A percentile compares a stretch with the other conserved stretches of the same genome.
phyloP scores from a whole-genome alignment of 202 grass and related monocot genomes.

The Panicum virgatum region DNA sequence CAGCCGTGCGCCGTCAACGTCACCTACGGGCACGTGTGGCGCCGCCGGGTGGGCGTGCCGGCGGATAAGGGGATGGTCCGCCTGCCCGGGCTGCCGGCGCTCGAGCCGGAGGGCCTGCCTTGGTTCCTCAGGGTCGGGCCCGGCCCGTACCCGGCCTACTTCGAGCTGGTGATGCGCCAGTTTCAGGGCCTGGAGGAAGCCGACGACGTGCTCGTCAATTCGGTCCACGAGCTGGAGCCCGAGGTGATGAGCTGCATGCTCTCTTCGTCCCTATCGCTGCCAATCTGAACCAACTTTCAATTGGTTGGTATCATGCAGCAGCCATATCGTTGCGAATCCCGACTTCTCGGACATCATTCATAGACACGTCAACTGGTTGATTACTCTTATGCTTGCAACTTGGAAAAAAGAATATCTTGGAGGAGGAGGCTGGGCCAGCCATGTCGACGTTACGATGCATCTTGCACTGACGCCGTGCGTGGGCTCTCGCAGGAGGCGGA shows the following conservation, averaged over 20 bases:
- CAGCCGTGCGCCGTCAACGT: constrained; percentile 74
- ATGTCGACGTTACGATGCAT: neutral
- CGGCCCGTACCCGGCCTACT: constrained; percentile 61
- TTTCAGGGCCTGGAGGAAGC: constrained; percentile 60
- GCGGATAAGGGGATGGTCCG: constrained; percentile 3
- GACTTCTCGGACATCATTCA: neutral
- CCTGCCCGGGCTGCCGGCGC: constrained; percentile 59
- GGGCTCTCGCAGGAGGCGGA: constrained; percentile 47
- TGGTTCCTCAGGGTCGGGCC: constrained; percentile 63
- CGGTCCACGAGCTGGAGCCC: constrained; percentile 79
- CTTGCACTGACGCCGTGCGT: neutral
- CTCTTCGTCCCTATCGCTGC: neutral
- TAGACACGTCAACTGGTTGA: neutral
- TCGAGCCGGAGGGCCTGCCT: constrained; percentile 52
- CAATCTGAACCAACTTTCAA: neutral
- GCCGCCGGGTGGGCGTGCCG: constrained; percentile 39
- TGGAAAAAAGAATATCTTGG: neutral
- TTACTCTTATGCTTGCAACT: neutral
- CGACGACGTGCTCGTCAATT: constrained; percentile 79
- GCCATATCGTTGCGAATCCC: neutral
- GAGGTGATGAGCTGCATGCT: neutral
- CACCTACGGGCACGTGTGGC: constrained; percentile 59
- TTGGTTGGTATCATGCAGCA: neutral
- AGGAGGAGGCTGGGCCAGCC: neutral
- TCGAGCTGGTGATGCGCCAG: constrained; percentile 67